Base-by-base conservation (phyloP, 2,329 filamentous ascomycete species). In the Cladosporium sp. region DNA sequence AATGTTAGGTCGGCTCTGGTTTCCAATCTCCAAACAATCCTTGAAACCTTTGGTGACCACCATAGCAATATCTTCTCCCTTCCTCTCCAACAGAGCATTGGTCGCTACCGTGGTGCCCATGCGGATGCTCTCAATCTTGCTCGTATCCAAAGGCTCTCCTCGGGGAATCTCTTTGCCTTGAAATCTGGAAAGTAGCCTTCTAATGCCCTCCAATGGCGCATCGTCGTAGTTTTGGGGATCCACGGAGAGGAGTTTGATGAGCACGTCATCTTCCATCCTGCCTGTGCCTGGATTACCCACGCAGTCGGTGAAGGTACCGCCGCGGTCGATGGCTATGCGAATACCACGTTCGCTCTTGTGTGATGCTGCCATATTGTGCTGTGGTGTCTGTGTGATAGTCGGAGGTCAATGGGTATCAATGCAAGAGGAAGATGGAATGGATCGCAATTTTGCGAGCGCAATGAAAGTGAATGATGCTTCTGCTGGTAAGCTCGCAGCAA, bases 101-200 rank as follows among this genome's bases (percentile, higher is more conserved):
- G 91, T 96, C 8, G 91, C 91, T 11, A 96, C 90, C 0, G 91
- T 96, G 1, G 91, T 96, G 38, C 91, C 91, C 91, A 96, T 96
- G 41, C 91, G 85, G 65, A 96, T 95, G 49, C 86, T 90, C 59
- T 93, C 88, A 59, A 96, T 94, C 62, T 83, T 72, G 15, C 83
- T 80, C 1, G 90, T 95, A 67, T 95, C 89, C 7, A 95, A 73
- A 1, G 86, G 74, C 64, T 90, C 76, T 20, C 88, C 89, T 41
- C 90, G 83, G 3, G 88, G 87, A 38, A 94, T 90, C 4, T 92
- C 84, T 51, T 78, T 77, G 48, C 78, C 77, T 2, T 83, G 81
- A 67, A 94, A 94, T 59, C 82, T 83, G 57, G 84, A 85, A 69
- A 95, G 82, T 50, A 95, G 83, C 51, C 91, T 84, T 13, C 91